Evolutionary conservation across 257 asterid genomes (phyloP).

Genomic region (Solanum medicagineum): DNA sequence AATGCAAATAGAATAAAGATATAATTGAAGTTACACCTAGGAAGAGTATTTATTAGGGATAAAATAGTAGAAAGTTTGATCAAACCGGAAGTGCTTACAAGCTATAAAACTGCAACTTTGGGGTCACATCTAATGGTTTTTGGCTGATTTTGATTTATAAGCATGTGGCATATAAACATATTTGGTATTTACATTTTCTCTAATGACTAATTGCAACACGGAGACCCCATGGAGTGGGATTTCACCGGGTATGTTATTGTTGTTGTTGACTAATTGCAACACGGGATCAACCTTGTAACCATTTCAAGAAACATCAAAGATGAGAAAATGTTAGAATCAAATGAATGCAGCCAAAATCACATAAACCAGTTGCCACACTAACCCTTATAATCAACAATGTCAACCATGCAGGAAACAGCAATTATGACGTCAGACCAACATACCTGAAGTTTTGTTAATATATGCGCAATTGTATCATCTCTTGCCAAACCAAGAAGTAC

Average conservation of each 20-base stretch:
- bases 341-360: not conserved
- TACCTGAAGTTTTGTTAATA: conserved; percentile 95
- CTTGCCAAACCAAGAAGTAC: conserved; percentile 99
- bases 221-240: not conserved
- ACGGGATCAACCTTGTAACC: not conserved
- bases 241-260: too few relatives aligned
- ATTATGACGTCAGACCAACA: not conserved
- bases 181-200: not conserved
- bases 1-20: not conserved
- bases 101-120: not conserved
- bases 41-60: not conserved
- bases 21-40: not conserved
- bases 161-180: not conserved
- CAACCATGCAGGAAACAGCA: not conserved
- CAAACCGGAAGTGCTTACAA: not conserved
- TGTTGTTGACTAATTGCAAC: not conserved
- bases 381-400: not conserved
- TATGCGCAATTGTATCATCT: conserved; percentile 96
- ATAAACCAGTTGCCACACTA: not conserved
- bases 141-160: not conserved
- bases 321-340: not conserved
- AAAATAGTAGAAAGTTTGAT: not conserved
- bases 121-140: not conserved
- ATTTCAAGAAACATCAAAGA: not conserved
- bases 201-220: not conserved